Base-by-base conservation (phyloP, 2,329 filamentous ascomycete species). In the Parastagonospora nodorum region DNA sequence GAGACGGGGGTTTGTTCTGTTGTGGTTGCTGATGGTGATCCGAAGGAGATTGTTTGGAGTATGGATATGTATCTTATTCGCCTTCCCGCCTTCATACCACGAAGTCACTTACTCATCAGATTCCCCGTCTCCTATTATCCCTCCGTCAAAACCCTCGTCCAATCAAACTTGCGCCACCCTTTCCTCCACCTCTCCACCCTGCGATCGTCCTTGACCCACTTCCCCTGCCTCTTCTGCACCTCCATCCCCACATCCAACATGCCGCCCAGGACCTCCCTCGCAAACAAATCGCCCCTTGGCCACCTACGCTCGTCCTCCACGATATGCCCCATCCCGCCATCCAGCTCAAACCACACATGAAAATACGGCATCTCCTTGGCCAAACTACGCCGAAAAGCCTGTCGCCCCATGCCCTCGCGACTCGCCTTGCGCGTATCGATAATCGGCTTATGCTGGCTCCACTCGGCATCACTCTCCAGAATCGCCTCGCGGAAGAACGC, bases 301-400 rank as follows among this genome's bases (percentile, higher is more conserved):
- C 94, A 99, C 43, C 86, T 80, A 42, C 85, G 82, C 27, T 86
- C 79, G 63, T 99, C 90, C 75, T 99, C 94, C 0, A 99, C 89
- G 8, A 99, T 80, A 72, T 99, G 94, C 0, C 91, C 94, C 58
- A 99, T 75, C 0, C 94, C 94, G 2, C 94, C 94, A 68, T 99
- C 92, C 1, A 99, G 78, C 45, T 86, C 84, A 70, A 97, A 97
- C 92, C 93, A 99, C 4, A 74, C 93, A 72, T 99, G 94, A 67
- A 99, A 99, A 73, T 99, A 99, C 0, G 95, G 93, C 89, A 95
- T 93, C 78, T 99, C 93, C 76, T 95, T 96, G 10, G 90, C 90
- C 53, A 99, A 80, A 15, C 84, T 88, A 49, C 86, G 82, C 1
- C 93, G 83, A 72, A 99, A 99, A 1, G 94, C 92, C 45, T 83